Evolutionary conservation across 768 basidiomycete genomes (phyloP).

Genomic region (Boletus reticuloceps): DNA sequence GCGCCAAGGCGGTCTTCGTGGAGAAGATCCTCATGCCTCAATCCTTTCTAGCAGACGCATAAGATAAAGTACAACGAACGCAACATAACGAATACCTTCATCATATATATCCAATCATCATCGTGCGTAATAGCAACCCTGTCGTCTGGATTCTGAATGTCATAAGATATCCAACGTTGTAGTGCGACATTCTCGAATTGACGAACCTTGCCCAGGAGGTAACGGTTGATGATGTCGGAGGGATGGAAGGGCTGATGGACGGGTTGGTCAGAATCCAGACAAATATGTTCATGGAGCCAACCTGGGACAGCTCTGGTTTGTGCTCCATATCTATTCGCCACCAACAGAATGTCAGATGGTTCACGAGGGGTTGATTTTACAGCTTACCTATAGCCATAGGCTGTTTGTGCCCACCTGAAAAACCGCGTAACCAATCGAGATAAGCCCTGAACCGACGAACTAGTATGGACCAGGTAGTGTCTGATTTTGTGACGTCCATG

Average conservation of each 20-base stretch:
- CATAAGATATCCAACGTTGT: background rate
- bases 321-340: background rate
- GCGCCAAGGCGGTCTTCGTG: background rate
- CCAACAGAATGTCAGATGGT: background rate
- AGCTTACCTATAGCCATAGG: background rate
- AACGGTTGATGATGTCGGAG: background rate
- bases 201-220: background rate
- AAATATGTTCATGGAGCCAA: background rate
- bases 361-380: too few relatives aligned
- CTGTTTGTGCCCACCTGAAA: background rate
- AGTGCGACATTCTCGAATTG: background rate
- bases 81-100: background rate
- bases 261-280: background rate
- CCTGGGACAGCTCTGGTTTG: background rate
- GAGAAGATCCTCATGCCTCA: background rate
- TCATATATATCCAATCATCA: background rate
- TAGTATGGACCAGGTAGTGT: background rate
- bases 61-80: background rate
- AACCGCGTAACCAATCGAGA: background rate
- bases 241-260: constrained; percentile 1
- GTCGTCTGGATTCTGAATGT: background rate
- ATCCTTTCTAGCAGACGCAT: background rate
- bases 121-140: background rate
- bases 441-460: background rate
- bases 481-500: background rate